Base-by-base conservation (phyloP, 176 grass and related monocot genomes). In the Oryza officinalis region DNA sequence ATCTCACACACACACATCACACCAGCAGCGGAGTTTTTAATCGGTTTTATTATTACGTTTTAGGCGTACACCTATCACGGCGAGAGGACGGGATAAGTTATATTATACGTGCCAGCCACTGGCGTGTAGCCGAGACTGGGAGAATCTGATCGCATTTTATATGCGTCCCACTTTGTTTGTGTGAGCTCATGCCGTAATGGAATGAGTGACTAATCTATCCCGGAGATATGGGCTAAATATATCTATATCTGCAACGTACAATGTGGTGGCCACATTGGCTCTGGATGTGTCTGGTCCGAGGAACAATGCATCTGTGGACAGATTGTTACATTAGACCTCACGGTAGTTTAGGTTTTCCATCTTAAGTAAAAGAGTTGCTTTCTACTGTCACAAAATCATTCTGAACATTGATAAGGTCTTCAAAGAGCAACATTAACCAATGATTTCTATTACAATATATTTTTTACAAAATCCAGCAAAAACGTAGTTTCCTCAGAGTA, bases 121-220 rank as follows among this genome's bases (percentile, higher is more conserved):
- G 88, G 88, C n/a, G 83, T 20, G 65, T 46, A 85, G 83, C 72
- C 47, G 72, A 37, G 88, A 72, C 72, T 49, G 72, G n/a, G 88
- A 86, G 88, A 90, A 86, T 90, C 79, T 90, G 84, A 74, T 63
- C 45, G 79, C 44, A 46, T 81, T 80, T 78, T 46, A 81, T 71
- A 85, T 72, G 65, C 0, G 66, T 43, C 33, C 73, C 73, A 83
- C 72, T 90, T 73, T 79, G 79, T 86, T 28, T 38, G 17, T 54
- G 46, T 73, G 83, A 87, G 74, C 74, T 77, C 64, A 70, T 72
- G 72, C 65, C 73, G 78, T 66, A 31, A 82, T 80, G 81, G 37
- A 79, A 72, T 35, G 67, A 87, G 7, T 5, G 74, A 47, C 35
- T 83, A 65, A 31, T 89, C 45, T 90, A 81, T 59, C 30, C 38